Evolutionary conservation across 208 protist genomes (phyloP), one percentile per base, ranked within the genome.

Genomic region (Trypanosoma conorhini): DNA sequence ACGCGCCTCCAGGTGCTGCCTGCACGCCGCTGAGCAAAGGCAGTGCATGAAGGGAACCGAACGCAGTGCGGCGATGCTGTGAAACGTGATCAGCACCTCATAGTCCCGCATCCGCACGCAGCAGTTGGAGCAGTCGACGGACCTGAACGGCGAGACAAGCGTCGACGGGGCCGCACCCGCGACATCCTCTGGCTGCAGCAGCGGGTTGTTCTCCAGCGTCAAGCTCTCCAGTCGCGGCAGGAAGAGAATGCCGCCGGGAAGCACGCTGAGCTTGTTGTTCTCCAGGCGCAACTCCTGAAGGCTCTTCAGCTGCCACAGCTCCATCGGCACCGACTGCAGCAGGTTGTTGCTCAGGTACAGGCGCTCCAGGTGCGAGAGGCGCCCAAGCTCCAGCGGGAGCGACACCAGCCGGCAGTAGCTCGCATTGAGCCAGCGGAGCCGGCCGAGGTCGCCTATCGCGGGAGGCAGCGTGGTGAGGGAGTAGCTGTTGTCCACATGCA

Each of bases 401-500:
- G 50, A 70, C 15, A 24, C 46, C 13, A 95, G 60, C 24, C 80
- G 52, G 59, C 86, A 85, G 78, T 95, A 95, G 63, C 76, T 80
- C 57, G 77, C 87, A 63, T 95, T 80, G 5, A 95, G 76, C 74
- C 76, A 83, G 17, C 84, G 86, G 69, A 95, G 81, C 0, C 64
- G 61, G 31, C 78, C 67, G 26, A 95, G 62, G 9, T 90, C 85
- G 0, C 88, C 89, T 24, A 96, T 61, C 17, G 71, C 76, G 1
- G 82, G 52, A 0, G 86, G 83, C n/a, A 94, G 74, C 24, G 31
- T 51, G 0, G n/a, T 67, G 31, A 96, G 77, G 17, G 62, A 73
- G 71, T 92, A 96, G 76, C 91, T 93, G 74, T 96, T 93, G 63
- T 96, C 90, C 0, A 96, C 54, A 75, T 88, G 76, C 13, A 96